A percentile compares a stretch with the other conserved stretches of the same genome.
These are phyloP conservation scores for Pseudomonodictys pantanalensis DNA, from an alignment of 495 filamentous ascomycete genomes.

Conservation along the genomic window DNA sequence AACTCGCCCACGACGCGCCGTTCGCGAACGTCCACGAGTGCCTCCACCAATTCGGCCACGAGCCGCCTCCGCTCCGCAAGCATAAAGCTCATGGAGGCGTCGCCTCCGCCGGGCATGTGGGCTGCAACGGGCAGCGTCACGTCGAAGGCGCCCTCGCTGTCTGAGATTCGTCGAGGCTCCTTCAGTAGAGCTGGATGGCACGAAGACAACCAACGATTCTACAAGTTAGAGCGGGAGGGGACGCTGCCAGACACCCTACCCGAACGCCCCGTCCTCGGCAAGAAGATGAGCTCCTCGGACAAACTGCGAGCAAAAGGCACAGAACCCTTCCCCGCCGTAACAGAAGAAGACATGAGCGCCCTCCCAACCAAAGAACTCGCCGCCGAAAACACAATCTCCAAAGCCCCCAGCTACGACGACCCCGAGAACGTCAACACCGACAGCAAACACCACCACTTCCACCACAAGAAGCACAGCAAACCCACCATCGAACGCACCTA, in stretches of 20 bases:
- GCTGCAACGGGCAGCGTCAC: conserved; percentile 48
- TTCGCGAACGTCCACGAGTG: conserved; percentile 33
- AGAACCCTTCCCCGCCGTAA: conserved; percentile 32
- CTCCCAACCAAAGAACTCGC: background rate
- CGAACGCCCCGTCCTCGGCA: conserved; percentile 2
- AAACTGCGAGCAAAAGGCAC: background rate
- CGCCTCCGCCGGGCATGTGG: conserved; percentile 52
- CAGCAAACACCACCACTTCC: no score
- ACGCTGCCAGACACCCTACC: background rate
- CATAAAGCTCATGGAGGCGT: conserved; percentile 48
- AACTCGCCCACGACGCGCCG: conserved; percentile 15
- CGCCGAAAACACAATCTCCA: background rate
- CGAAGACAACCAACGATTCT: conserved; percentile 35
- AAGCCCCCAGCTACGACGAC: conserved; percentile 11
- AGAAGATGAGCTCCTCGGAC: background rate
- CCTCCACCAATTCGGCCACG: conserved; percentile 31
- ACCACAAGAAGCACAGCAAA: no score
- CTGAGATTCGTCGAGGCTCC: conserved; percentile 45
- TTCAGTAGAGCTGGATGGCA: conserved; percentile 45
- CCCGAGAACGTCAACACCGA: conserved; percentile 4
- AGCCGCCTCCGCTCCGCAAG: conserved; percentile 43
- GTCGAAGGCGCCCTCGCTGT: conserved; percentile 44
- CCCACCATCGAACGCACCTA: no score
- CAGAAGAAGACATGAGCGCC: conserved; percentile 28
- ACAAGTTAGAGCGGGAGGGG: background rate